These are phyloP conservation scores for Neurospora tetrasperma DNA, from an alignment of 495 filamentous ascomycete genomes.

Conservation along the genomic window DNA sequence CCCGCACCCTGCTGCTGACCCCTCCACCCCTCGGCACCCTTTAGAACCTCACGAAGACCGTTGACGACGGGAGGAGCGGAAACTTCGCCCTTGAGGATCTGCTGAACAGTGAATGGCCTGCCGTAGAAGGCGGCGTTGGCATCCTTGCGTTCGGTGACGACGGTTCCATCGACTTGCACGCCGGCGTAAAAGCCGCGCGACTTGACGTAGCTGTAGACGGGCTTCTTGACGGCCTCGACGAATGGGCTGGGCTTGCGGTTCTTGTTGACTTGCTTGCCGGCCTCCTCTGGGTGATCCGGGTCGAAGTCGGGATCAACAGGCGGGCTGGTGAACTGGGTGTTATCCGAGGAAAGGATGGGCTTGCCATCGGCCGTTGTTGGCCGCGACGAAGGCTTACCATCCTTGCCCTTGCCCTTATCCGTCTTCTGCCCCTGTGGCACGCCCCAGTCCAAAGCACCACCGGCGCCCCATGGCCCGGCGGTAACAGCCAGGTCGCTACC, in stretches of 20 bases:
- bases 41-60: conserved; percentile 17
- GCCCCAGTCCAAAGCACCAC: conserved; percentile 52
- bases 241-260: conserved; percentile 17
- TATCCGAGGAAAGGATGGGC: conserved; percentile 9
- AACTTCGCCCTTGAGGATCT: conserved; percentile 61
- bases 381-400: neutral
- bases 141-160: conserved; percentile 68
- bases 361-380: neutral
- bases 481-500: conserved; percentile 65
- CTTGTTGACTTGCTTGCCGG: neutral
- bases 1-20: conserved; percentile 8
- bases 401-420: conserved; percentile 10
- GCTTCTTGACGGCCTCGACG: conserved; percentile 28
- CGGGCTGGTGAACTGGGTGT: conserved; percentile 9
- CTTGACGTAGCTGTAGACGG: conserved; percentile 76
- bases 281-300: neutral
- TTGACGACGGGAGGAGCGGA: conserved; percentile 13
- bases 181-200: conserved; percentile 70
- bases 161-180: conserved; percentile 66
- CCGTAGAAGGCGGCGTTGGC: conserved; percentile 74
- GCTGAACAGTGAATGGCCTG: conserved; percentile 46
- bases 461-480: conserved; percentile 63
- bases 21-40: conserved; percentile 18
- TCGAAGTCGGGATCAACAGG: neutral
- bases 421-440: conserved; percentile 11